Evolutionary conservation across 345 rosid genomes (phyloP), one percentile per base, ranked within the genome.

Genomic region (sweet orange (Citrus sinensis)): DNA sequence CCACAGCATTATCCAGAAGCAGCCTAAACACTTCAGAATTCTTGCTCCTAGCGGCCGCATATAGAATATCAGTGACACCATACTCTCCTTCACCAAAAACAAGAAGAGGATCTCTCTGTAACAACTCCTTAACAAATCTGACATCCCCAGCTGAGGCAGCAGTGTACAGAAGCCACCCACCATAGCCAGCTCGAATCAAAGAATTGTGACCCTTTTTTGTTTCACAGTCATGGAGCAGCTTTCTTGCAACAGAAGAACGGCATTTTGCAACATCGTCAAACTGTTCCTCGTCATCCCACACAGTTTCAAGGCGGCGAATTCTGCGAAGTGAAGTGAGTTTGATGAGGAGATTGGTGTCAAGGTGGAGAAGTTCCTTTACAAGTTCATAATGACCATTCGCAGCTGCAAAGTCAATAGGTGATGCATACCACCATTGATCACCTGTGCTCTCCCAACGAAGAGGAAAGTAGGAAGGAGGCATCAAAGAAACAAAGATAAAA

Each of bases 361-460:
- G 88, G 68, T 88, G 89, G 82, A 96, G 95, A 3, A 96, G 97
- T 87, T 96, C 97, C 37, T 82, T 77, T 8, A 95, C 98, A 63
- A 95, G 80, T 79, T 95, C 95, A 78, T 92, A 92, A 54, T 90
- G 88, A 58, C 99, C 99, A 65, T 96, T 92, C 0, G 99, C 99
- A 2, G 97, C 98, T n/a, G 97, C 99, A 74, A 92, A 93, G 73
- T 96, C 99, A 27, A 96, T 93, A 2, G 99, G 99, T 7, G 97
- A 91, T 22, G 94, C 99, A 74, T 88, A 96, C 99, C 99, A 96
- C 99, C 99, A 96, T 75, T 92, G 99, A 78, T 96, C 98, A 25
- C 98, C 98, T 6, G 98, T 96, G 86, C 99, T 96, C 71, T 96
- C 98, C 99, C 99, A 96, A 27, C 97, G 90, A 32, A 96, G 98